Percentiles rank a stretch among this genome's conserved stretches.
Conservation (phyloP, 2,329 filamentous ascomycete species). For the Hypoxylon sp. region DNA sequence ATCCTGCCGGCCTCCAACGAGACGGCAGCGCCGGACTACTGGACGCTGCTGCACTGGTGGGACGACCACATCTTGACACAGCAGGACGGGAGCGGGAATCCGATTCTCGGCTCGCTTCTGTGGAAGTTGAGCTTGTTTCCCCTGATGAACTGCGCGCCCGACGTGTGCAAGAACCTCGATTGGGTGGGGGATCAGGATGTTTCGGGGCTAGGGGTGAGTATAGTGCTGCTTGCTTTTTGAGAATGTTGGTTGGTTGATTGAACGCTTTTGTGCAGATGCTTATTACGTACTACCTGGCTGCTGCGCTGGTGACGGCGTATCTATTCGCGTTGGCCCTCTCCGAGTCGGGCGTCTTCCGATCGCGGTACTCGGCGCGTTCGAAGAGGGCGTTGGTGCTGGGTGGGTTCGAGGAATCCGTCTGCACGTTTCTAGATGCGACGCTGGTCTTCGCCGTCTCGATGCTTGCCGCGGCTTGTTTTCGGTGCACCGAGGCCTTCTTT, state of each 20-base stretch:
- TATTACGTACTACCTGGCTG: slow-evolving; percentile 34
- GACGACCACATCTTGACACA: slow-evolving; percentile 3
- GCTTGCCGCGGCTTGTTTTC: slow-evolving; percentile 34
- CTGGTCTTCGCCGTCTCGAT: slow-evolving; percentile 37
- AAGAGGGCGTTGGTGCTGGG: slow-evolving; percentile 1
- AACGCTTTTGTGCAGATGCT: slow-evolving; percentile 23
- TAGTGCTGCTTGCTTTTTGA: neutral
- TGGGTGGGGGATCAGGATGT: slow-evolving; percentile 37
- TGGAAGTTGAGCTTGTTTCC: slow-evolving; percentile 5
- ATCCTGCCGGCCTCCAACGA: slow-evolving; percentile 9
- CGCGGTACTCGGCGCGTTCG: neutral
- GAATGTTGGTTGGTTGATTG: neutral
- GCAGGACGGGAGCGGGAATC: neutral
- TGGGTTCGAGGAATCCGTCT: slow-evolving; percentile 31
- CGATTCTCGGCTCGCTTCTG: neutral
- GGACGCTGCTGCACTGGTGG: slow-evolving; percentile 7
- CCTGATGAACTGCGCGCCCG: slow-evolving; percentile 2
- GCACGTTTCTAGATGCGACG: slow-evolving; percentile 22
- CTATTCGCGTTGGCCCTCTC: slow-evolving; percentile 24
- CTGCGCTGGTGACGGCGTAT: slow-evolving; percentile 23
- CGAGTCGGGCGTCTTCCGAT: slow-evolving; percentile 4
- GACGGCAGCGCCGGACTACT: neutral
- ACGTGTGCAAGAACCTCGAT: slow-evolving; percentile 28
- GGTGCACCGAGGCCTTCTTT: slow-evolving; percentile 17
- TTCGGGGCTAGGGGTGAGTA: slow-evolving; percentile 30